Evolutionary conservation across 768 basidiomycete genomes (phyloP).

Genomic region (Termitomyces titanicus): DNA sequence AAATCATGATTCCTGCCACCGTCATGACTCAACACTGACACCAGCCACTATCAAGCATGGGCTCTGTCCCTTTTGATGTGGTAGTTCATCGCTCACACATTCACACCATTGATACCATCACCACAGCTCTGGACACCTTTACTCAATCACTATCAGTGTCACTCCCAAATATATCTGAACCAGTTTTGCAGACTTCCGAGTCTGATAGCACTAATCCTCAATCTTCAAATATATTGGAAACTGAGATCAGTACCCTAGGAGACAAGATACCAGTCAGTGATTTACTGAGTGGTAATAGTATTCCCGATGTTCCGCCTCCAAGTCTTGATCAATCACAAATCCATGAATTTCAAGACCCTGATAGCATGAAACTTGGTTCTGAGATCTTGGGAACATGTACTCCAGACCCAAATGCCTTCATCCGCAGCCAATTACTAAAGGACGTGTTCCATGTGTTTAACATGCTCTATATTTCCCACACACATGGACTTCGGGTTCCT

Average conservation of each 20-base stretch:
- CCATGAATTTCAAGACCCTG: background rate
- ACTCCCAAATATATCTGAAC: background rate
- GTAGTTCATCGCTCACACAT: too few species aligned
- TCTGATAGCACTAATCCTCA: too few species aligned
- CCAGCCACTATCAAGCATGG: too few species aligned
- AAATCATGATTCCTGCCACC: too few species aligned
- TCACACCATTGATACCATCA: background rate
- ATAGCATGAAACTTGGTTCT: too few species aligned
- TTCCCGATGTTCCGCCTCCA: background rate
- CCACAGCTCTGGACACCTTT: background rate
- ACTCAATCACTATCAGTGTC: background rate
- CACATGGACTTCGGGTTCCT: too few species aligned
- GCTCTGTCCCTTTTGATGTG: too few species aligned
- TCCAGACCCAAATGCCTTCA: background rate
- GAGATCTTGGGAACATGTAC: background rate
- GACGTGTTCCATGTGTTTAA: too few species aligned
- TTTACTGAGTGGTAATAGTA: too few species aligned
- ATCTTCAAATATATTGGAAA: background rate
- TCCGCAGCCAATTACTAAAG: constrained; percentile 16
- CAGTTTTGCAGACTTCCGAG: too few species aligned
- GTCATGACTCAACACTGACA: too few species aligned
- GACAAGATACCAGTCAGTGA: background rate
- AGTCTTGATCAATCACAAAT: background rate
- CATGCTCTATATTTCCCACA: too few species aligned
- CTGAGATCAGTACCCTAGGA: background rate